Evolutionary conservation across 129 eudicot genomes (phyloP).

Genomic region (Chrysanthemum seticuspe): DNA sequence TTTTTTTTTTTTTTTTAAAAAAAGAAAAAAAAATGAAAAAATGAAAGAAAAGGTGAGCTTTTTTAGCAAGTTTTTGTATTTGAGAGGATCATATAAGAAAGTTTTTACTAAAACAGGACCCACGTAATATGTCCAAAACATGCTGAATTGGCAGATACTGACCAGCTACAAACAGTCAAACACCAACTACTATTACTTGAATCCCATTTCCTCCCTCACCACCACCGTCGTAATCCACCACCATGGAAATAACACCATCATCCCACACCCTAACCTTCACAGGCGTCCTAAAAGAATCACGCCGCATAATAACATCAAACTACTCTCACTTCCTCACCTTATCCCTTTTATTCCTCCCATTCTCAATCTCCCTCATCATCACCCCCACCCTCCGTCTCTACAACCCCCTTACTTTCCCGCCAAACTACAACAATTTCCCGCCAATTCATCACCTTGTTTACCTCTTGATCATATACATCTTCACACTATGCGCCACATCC

Average conservation of each 20-base stretch:
- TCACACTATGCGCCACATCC: constrained; percentile 44
- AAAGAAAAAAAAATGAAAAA: no score
- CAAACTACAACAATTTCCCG: neutral
- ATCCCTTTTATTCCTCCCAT: constrained; percentile 65
- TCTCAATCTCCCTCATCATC: constrained; percentile 44
- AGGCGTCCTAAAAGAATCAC: constrained; percentile 8
- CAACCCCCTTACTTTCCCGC: neutral
- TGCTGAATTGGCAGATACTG: no score
- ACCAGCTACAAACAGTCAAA: no score
- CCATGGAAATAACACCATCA: neutral
- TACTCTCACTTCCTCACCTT: constrained; percentile 42
- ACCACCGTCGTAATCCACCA: no score
- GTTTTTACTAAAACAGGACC: no score
- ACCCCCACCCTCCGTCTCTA: constrained; percentile 22
- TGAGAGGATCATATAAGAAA: no score
- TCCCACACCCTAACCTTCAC: neutral
- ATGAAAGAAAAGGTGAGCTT: no score
- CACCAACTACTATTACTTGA: no score
- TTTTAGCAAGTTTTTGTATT: no score
- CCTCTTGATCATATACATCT: constrained; percentile 25
- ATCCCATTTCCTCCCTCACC: no score
- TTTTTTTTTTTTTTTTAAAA: no score
- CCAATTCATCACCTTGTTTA: constrained; percentile 15
- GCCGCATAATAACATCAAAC: neutral
- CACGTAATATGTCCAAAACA: no score